Evolutionary conservation across 257 asterid species (phyloP).

Genomic region (Nicotiana knightiana): DNA sequence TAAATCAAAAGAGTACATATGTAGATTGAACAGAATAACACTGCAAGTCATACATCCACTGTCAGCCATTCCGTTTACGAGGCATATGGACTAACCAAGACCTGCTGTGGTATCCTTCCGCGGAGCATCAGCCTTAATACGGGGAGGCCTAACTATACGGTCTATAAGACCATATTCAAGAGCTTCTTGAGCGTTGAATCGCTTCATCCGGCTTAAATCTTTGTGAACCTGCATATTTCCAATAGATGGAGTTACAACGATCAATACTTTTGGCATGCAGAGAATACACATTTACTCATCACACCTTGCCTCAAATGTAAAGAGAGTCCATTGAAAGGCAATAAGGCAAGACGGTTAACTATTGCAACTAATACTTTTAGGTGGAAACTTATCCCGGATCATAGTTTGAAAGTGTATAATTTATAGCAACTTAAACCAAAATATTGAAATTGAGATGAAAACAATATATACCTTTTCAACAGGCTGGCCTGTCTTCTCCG

Average conservation of each 20-base stretch:
- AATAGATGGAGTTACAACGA: not conserved
- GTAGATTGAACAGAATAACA: not conserved
- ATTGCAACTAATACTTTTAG: not conserved
- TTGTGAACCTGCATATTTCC: constrained; percentile 46
- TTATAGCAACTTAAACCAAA: not conserved
- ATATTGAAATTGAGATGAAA: not conserved
- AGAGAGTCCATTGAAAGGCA: not conserved
- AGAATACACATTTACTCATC: not conserved
- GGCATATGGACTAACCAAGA: constrained; percentile 42
- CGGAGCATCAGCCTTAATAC: constrained; percentile 42
- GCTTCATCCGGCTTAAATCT: constrained; percentile 65
- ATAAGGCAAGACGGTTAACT: not conserved
- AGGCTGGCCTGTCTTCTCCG: constrained; percentile 82
- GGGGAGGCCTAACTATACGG: constrained; percentile 66
- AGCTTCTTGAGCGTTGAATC: constrained; percentile 72
- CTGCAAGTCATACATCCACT: not conserved
- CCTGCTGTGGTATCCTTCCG: constrained; percentile 44
- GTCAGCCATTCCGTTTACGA: not conserved
- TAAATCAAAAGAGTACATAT: not conserved
- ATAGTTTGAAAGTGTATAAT: not conserved
- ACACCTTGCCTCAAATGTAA: not conserved
- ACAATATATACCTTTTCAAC: constrained; percentile 49
- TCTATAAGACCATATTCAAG: constrained; percentile 89
- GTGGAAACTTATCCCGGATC: not conserved
- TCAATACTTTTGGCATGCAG: not conserved